A percentile compares a stretch with the other conserved stretches of the same genome.
Conservation (phyloP, 208 protist genomes). For the Acanthamoeba lenticulata region DNA sequence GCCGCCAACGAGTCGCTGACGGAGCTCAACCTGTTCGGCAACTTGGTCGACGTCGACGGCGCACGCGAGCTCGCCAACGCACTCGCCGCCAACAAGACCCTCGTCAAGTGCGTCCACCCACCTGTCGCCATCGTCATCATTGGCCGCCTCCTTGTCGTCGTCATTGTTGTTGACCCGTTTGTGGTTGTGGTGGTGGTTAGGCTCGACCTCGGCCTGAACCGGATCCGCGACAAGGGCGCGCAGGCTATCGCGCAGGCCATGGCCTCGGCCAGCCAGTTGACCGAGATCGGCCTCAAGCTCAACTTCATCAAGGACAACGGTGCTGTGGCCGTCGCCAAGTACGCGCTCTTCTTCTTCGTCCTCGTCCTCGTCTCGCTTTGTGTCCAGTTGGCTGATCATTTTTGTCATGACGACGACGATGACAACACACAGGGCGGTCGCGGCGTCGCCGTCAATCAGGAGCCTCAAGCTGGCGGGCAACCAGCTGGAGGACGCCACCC, state of each 20-base stretch:
- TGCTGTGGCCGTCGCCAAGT: conserved; percentile 47
- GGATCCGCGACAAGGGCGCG: conserved; percentile 62
- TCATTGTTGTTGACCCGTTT: neutral
- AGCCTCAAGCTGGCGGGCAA: conserved; percentile 60
- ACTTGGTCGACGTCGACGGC: conserved; percentile 68
- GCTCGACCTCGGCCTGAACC: conserved; percentile 63
- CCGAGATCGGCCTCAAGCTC: conserved; percentile 55
- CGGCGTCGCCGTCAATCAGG: neutral
- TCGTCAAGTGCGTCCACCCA: neutral
- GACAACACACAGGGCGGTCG: conserved; percentile 14
- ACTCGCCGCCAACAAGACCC: conserved; percentile 51
- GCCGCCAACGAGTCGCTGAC: conserved; percentile 35
- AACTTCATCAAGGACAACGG: conserved; percentile 55
- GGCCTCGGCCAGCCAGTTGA: neutral
- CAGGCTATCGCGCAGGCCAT: conserved; percentile 50
- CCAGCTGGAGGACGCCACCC: conserved; percentile 54
- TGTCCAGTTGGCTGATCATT: neutral
- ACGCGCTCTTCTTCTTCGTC: neutral
- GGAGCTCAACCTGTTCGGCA: conserved; percentile 69
- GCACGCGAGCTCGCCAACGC: conserved; percentile 39
- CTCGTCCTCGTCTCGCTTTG: neutral
- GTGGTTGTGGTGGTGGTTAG: neutral
- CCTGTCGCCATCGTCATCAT: neutral
- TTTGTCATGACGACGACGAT: too few relatives aligned
- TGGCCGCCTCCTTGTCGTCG: too few relatives aligned